Evolutionary conservation across 169 alveolate genomes (phyloP), one percentile per base, ranked within the genome.

Genomic region (Plasmodium vivax): DNA sequence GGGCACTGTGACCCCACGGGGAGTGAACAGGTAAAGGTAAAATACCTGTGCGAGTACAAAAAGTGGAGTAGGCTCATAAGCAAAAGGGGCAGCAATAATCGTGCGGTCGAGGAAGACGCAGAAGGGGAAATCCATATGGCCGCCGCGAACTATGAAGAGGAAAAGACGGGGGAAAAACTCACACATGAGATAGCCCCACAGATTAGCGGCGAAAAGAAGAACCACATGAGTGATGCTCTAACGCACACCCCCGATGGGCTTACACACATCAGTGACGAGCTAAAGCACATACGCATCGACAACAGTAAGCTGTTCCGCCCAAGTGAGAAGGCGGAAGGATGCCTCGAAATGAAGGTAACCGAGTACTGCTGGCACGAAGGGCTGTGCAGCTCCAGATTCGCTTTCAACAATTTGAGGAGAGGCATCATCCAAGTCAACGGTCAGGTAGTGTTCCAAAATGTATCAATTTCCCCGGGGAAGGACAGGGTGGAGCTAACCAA

Each of bases 331-430:
- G 27, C 38, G 77, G 38, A 73, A 56, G 34, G n/a, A 30, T 27
- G 14, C 12, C 73, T 3, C 19, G 51, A 32, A 56, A 92, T 83
- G 75, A 90, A 90, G 36, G 6, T 92, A 71, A 71, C 45, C 14
- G 92, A 92, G 56, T 82, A 83, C 34, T 92, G 95, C 43, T 71
- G 92, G 19, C n/a, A 92, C n/a, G 27, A 71, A 56, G 95, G 92
- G 1, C 30, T 92, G 30, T 92, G 95, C 68, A 92, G 95, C 77
- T 92, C 95, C 19, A 71, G 95, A 45, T 92, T 92, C 82, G 95
- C 85, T 32, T 34, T 45, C 56, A 83, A 82, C 9, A 92, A 92
- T 47, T 51, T 92, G 45, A 82, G 58, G 10, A 92, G 83, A 58
- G 95, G 95, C 0, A 82, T 92, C n/a, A 36, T 92, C n/a, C 72